phyloP scores from a whole-genome alignment of 2,329 filamentous ascomycete species.

The Teratosphaeria gauchensis region DNA sequence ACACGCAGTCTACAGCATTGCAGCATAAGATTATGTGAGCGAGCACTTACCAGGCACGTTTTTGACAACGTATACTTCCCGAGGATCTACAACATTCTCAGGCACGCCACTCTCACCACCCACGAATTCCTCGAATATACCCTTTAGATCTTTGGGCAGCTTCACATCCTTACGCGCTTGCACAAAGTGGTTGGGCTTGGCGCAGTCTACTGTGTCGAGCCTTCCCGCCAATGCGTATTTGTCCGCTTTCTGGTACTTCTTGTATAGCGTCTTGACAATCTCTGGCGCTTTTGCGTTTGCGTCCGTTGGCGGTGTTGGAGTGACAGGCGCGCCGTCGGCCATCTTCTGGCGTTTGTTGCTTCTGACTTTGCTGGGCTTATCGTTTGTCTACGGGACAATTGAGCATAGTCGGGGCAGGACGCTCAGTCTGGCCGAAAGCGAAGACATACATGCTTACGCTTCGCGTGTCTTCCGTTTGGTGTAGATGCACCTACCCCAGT shows the following conservation, averaged over 20 bases:
- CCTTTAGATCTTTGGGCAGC: slow-evolving; percentile 1
- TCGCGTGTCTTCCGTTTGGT: not conserved
- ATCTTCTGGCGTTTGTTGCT: not conserved
- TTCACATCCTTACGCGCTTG: slow-evolving; percentile 5
- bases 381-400: not conserved
- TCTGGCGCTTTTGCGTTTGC: slow-evolving; percentile 70
- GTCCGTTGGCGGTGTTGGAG: slow-evolving; percentile 42
- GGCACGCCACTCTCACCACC: not conserved
- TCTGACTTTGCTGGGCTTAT: not conserved
- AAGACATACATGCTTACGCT: slow-evolving; percentile 1
- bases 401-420: slow-evolving; percentile 1
- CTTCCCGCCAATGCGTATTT: slow-evolving; percentile 36
- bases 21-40: not conserved
- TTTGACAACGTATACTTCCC: slow-evolving; percentile 47
- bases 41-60: slow-evolving; percentile 55
- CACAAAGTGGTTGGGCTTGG: not conserved
- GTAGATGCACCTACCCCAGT: not conserved
- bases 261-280: slow-evolving; percentile 61
- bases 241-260: slow-evolving; percentile 57
- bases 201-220: slow-evolving; percentile 8
- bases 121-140: slow-evolving; percentile 12
- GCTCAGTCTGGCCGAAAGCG: slow-evolving; percentile 1
- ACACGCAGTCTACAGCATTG: not conserved
- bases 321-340: not conserved
- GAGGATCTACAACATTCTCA: not conserved